phyloP scores from a whole-genome alignment of 2,329 filamentous ascomycete species.

The Fusarium nurragi region DNA sequence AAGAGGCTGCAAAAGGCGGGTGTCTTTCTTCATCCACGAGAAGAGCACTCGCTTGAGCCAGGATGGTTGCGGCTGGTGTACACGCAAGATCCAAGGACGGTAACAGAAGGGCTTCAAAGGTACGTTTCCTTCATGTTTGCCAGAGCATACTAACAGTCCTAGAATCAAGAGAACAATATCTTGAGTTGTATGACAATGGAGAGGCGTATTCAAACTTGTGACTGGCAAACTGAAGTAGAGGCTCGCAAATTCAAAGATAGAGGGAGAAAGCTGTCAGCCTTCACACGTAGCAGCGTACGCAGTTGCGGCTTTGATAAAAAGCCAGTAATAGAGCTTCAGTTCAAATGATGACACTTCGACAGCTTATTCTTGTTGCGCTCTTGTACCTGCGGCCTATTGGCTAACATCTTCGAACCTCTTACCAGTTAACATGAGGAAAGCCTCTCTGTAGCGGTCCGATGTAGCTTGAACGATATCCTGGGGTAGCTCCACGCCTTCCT shows the following conservation, averaged over 20 bases:
- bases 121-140: slow-evolving; percentile 21
- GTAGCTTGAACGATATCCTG: slow-evolving; percentile 77
- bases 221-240: neutral
- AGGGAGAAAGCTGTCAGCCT: neutral
- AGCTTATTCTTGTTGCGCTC: neutral
- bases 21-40: slow-evolving; percentile 60
- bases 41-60: slow-evolving; percentile 55
- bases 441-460: slow-evolving; percentile 75
- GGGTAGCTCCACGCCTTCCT: slow-evolving; percentile 64
- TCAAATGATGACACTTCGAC: slow-evolving; percentile 6
- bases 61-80: slow-evolving; percentile 67
- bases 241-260: slow-evolving; percentile 17
- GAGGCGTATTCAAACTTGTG: neutral
- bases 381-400: slow-evolving; percentile 12
- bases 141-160: slow-evolving; percentile 5
- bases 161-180: slow-evolving; percentile 30
- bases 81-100: slow-evolving; percentile 49
- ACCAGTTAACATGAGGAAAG: slow-evolving; percentile 73
- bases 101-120: slow-evolving; percentile 52
- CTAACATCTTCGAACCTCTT: slow-evolving; percentile 53
- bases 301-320: neutral
- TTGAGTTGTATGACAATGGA: neutral
- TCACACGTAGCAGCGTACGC: neutral
- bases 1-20: slow-evolving; percentile 56
- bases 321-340: slow-evolving; percentile 30